phyloP scores from a whole-genome alignment of 2,329 filamentous ascomycete species.

The Teratosphaeria destructans region DNA sequence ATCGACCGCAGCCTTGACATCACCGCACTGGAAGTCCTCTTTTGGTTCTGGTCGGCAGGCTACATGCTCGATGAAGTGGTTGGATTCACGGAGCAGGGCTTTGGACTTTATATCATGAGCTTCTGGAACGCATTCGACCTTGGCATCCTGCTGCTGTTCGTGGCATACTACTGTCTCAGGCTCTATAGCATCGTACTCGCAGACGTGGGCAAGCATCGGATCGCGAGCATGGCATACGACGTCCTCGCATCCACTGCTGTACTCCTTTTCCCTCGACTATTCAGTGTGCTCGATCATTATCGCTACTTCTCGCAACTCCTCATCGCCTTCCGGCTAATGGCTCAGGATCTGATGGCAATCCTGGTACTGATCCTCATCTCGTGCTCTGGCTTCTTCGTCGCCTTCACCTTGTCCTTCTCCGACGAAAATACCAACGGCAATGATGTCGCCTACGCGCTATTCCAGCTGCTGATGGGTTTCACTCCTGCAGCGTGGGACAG shows the following conservation, averaged over 20 bases:
- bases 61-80: constrained; percentile 96
- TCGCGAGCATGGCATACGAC: constrained; percentile 82
- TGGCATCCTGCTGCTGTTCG: constrained; percentile 74
- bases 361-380: constrained; percentile 74
- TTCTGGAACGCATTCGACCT: constrained; percentile 96
- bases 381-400: constrained; percentile 92
- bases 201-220: constrained; percentile 54
- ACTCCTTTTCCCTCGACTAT: constrained; percentile 77
- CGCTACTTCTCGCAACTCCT: constrained; percentile 91
- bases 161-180: constrained; percentile 82
- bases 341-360: constrained; percentile 75
- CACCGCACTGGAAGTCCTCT: constrained; percentile 73
- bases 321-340: constrained; percentile 91
- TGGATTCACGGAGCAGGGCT: constrained; percentile 92
- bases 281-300: constrained; percentile 88
- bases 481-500: constrained; percentile 89
- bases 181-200: constrained; percentile 78
- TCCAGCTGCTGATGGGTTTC: constrained; percentile 92
- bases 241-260: constrained; percentile 88
- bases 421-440: constrained; percentile 58
- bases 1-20: constrained; percentile 66
- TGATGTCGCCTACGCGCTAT: constrained; percentile 78
- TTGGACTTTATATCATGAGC: constrained; percentile 92
- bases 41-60: constrained; percentile 96
- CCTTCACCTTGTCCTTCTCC: constrained; percentile 73